These are phyloP conservation scores for Pseudopyricularia cyperi DNA, from an alignment of 2,329 filamentous ascomycete species.

Conservation along the genomic window DNA sequence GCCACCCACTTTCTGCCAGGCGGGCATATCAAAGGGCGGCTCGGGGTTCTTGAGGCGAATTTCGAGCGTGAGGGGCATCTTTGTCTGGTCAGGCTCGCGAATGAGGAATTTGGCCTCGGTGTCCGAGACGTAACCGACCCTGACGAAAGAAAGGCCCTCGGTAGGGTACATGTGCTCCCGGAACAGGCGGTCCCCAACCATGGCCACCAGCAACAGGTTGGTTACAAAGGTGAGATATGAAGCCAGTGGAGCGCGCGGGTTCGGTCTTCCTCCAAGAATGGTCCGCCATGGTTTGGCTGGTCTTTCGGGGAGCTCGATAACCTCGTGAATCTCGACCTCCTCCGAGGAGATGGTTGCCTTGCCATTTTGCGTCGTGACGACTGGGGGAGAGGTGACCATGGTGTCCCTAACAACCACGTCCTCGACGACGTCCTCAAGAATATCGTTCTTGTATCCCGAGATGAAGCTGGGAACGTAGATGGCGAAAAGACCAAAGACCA, in stretches of 20 bases:
- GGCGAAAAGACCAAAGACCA: constrained; percentile 48
- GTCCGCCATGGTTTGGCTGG: constrained; percentile 46
- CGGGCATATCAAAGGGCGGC: constrained; percentile 37
- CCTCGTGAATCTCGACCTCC: constrained; percentile 51
- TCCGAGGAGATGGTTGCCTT: constrained; percentile 21
- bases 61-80: constrained; percentile 65
- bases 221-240: constrained; percentile 52
- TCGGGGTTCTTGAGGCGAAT: constrained; percentile 41
- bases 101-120: constrained; percentile 69
- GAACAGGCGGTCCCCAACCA: constrained; percentile 68
- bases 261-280: constrained; percentile 65
- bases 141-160: constrained; percentile 69
- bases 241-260: constrained; percentile 50
- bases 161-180: constrained; percentile 56
- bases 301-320: constrained; percentile 43
- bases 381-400: constrained; percentile 6
- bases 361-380: background rate
- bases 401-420: constrained; percentile 41
- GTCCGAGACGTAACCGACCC: constrained; percentile 77
- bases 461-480: constrained; percentile 55
- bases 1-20: constrained; percentile 55
- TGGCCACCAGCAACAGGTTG: constrained; percentile 55
- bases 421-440: constrained; percentile 43
- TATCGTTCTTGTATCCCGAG: constrained; percentile 40
- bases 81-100: constrained; percentile 64